Percentiles rank a stretch among this genome's conserved stretches.
Evolutionary conservation across 2,329 filamentous ascomycete genomes (phyloP).

Genomic region (Fusarium coicis): DNA sequence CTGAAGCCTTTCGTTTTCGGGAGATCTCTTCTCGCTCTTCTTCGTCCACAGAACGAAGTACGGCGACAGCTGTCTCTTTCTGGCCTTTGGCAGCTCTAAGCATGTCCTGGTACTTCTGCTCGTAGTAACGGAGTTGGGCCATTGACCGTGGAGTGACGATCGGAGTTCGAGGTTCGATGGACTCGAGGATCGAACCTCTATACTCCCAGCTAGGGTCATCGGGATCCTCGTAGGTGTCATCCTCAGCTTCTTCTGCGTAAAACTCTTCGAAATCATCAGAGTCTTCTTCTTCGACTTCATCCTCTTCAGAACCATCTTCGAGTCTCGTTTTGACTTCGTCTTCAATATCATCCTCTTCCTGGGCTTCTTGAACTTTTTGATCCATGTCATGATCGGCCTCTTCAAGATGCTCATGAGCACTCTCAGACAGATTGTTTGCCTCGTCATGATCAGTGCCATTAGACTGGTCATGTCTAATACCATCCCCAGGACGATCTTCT

Average conservation of each 20-base stretch:
- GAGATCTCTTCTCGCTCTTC: too few relatives aligned
- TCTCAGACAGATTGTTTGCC: neutral
- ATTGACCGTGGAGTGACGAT: accelerated
- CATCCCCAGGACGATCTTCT: neutral
- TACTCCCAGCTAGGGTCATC: accelerated
- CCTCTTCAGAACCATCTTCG: accelerated
- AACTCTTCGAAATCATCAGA: neutral
- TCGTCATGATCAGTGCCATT: neutral
- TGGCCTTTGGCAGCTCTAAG: accelerated
- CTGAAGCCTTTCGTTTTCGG: neutral
- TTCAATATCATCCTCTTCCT: accelerated
- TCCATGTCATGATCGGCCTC: neutral
- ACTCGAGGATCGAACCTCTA: accelerated
- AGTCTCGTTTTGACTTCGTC: neutral
- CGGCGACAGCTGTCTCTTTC: accelerated
- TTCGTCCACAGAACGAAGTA: neutral
- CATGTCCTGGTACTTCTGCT: neutral
- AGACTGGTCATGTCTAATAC: neutral
- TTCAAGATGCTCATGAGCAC: neutral
- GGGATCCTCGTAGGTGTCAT: accelerated
- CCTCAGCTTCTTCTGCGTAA: accelerated
- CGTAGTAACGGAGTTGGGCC: neutral
- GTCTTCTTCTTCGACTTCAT: too few relatives aligned
- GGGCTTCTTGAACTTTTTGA: neutral
- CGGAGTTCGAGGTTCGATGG: neutral